phyloP scores from a whole-genome alignment of 352 stramenopile genomes.

The Phytophthora pseudosyringae region DNA sequence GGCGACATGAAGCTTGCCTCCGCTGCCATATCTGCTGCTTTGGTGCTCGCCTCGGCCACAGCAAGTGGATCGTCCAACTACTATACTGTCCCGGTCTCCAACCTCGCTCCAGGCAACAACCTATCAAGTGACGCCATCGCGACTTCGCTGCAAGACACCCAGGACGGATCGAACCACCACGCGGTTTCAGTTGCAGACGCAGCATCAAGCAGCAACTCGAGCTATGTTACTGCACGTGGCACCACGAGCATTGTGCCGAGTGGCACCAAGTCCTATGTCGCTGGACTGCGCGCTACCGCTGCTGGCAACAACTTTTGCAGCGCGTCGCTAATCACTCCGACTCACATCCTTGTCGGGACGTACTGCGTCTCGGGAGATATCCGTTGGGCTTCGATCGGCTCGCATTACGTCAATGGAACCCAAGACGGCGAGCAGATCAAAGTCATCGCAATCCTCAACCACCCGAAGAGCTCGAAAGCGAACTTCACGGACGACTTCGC shows the following conservation, averaged over 20 bases:
- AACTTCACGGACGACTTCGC: conserved; percentile 43
- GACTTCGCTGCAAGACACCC: not conserved
- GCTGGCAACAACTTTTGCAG: conserved; percentile 22
- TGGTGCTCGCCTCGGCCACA: not conserved
- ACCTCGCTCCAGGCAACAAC: conserved; percentile 6
- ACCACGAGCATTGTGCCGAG: conserved; percentile 29
- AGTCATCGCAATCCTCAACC: not conserved
- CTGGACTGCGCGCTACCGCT: conserved; percentile 20
- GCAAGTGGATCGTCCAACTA: not conserved
- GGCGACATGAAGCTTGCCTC: not conserved
- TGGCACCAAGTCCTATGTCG: conserved; percentile 42
- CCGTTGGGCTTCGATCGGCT: conserved; percentile 20
- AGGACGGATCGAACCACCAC: not conserved
- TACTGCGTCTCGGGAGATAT: conserved; percentile 1
- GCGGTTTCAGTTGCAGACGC: not conserved
- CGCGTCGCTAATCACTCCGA: conserved; percentile 18
- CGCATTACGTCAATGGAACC: conserved; percentile 18
- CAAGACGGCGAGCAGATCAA: conserved; percentile 27
- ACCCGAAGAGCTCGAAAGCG: not conserved
- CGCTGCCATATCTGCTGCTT: not conserved
- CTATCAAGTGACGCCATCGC: conserved; percentile 41
- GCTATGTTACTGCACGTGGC: not conserved
- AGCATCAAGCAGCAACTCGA: not conserved
- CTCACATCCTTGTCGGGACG: conserved; percentile 15
- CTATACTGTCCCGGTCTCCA: not conserved